Base-by-base conservation (phyloP, 1,284 basidiomycete genomes). In the Puccinia hordei region DNA sequence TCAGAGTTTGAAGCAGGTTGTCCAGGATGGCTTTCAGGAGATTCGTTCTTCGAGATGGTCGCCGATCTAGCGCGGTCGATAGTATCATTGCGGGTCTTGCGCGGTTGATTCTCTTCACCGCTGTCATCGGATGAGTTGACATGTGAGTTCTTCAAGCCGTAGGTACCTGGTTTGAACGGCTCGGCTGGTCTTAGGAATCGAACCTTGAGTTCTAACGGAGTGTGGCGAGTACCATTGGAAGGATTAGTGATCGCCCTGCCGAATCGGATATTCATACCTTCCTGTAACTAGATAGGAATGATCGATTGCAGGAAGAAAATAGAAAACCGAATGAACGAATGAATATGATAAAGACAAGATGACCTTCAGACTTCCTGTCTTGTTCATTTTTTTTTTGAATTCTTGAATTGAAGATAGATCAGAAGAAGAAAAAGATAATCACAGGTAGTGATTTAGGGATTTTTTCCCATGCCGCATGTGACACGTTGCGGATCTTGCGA, bases 211-310 rank as follows among this genome's bases (percentile, higher is more conserved):
- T 79, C 66, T 19, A 79, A 33, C 3, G 77, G 77, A 35, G 27
- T 59, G 35, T 79, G 68, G 49, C 68, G 65, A 55, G 41, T 41
- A 59, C 68, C 51, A 27, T 71, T 55, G 19, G 33, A 33, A 33
- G 68, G 68, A 49, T 68, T 69, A 55, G 77, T 79, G 55, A 79
- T 79, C 12, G 68, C 66, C 35, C 68, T 71, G 24, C 77, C 77
- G 41, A 79, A 79, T 44, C 77, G 65, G 68, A 79, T 79, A n/a
- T 9, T 19, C 77, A 79, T 79, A 35, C 75, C 75, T 27, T 69
- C 51, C 35, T 77, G 44, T 65, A 77, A 55, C 75, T 77, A 35
- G 8, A 44, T 3, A 41, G 46, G 38, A n/a, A n/a, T n/a, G n/a
- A n/a, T n/a, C n/a, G n/a, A n/a, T n/a, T 63, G 33, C 41, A 38